phyloP scores from a whole-genome alignment of 129 eudicot genomes.

The Rutidosis leptorrhynchoides region DNA sequence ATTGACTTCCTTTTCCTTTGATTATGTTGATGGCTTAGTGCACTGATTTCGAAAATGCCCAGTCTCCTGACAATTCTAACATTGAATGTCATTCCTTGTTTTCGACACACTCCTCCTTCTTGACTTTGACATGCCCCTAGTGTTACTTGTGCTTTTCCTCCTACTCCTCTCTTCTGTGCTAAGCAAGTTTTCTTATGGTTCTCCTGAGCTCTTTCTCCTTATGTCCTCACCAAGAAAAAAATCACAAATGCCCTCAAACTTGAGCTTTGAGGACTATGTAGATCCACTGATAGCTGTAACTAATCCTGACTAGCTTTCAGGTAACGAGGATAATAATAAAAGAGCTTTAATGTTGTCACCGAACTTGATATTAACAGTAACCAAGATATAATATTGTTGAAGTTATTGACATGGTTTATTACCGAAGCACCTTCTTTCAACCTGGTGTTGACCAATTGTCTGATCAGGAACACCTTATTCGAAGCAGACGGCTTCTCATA shows the following conservation, averaged over 20 bases:
- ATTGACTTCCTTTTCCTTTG: neutral
- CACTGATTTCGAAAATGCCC: neutral
- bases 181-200: too few relatives aligned
- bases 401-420: neutral
- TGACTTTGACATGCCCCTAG: neutral
- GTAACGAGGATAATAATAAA: neutral
- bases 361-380: neutral
- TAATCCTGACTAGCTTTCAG: too few relatives aligned
- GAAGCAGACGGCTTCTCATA: too few relatives aligned
- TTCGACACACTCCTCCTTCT: neutral
- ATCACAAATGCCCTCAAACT: neutral
- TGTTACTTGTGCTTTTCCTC: too few relatives aligned
- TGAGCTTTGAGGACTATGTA: too few relatives aligned
- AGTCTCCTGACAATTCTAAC: too few relatives aligned
- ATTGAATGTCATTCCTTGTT: neutral
- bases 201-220: too few relatives aligned
- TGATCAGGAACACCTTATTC: slow-evolving; percentile 1
- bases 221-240: too few relatives aligned
- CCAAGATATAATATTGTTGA: too few relatives aligned
- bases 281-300: neutral
- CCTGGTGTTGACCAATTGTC: neutral
- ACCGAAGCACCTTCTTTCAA: slow-evolving; percentile 2
- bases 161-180: too few relatives aligned
- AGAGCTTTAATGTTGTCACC: neutral
- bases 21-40: neutral